Evolutionary conservation across 2,329 filamentous ascomycete species (phyloP).

Genomic region (Pseudogymnoascus sp.): DNA sequence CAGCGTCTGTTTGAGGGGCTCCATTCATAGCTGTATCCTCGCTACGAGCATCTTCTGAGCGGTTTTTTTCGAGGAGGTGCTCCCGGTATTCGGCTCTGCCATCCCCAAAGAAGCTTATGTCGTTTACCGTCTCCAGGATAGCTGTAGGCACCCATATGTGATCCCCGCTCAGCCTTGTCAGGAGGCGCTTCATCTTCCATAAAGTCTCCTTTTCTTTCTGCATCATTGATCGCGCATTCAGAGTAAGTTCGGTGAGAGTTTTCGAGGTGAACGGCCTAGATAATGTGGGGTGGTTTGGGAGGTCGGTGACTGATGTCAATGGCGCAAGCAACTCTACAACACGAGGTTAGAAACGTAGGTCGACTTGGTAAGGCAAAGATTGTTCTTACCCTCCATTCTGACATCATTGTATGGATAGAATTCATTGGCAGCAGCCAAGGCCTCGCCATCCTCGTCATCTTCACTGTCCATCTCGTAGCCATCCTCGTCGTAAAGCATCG

Average conservation of each 20-base stretch:
- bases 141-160: constrained; percentile 58
- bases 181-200: constrained; percentile 65
- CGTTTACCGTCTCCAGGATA: constrained; percentile 47
- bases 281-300: constrained; percentile 65
- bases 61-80: constrained; percentile 17
- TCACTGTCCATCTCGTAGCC: constrained; percentile 69
- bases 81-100: constrained; percentile 20
- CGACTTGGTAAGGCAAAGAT: not conserved
- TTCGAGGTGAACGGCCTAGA: constrained; percentile 67
- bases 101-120: constrained; percentile 42
- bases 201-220: constrained; percentile 66
- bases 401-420: constrained; percentile 68
- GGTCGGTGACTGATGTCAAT: constrained; percentile 64
- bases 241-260: constrained; percentile 62
- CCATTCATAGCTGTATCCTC: constrained; percentile 17
- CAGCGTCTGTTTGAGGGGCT: not conserved
- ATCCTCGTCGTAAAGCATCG: constrained; percentile 65
- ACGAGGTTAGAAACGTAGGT: constrained; percentile 24
- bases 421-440: constrained; percentile 54
- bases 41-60: constrained; percentile 18
- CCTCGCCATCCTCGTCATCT: constrained; percentile 56
- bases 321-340: constrained; percentile 62
- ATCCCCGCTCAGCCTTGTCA: constrained; percentile 68
- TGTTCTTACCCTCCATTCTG: constrained; percentile 56
- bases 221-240: constrained; percentile 61